Percentiles rank a stretch among this genome's conserved stretches.
These are phyloP conservation scores for Coemansia sp. DNA, from an alignment of 192 early-diverging fungal species.

Conservation along the genomic window DNA sequence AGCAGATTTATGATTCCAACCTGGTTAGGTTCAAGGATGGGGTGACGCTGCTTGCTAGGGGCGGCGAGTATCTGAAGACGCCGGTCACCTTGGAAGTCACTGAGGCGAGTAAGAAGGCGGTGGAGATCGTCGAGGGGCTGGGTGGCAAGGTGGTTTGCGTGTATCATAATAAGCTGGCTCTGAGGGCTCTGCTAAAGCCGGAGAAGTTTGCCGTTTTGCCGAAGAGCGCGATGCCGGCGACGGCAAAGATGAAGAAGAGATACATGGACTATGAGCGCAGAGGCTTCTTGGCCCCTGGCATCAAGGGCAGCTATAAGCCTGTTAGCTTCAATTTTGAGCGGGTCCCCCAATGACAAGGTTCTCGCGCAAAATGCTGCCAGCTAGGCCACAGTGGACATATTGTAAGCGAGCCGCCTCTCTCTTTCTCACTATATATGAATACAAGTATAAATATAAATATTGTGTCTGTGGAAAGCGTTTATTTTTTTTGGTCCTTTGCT, in stretches of 20 bases:
- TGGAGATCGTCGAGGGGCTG: conserved; percentile 71
- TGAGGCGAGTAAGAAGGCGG: conserved; percentile 71
- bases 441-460: too few relatives aligned
- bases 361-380: not conserved
- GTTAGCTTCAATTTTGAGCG: conserved; percentile 46
- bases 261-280: conserved; percentile 68
- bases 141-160: conserved; percentile 81
- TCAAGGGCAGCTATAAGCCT: conserved; percentile 33
- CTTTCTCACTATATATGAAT: too few relatives aligned
- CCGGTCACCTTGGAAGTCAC: conserved; percentile 85
- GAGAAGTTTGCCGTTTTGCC: conserved; percentile 70
- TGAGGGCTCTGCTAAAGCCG: conserved; percentile 76
- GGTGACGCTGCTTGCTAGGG: conserved; percentile 77
- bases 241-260: conserved; percentile 57
- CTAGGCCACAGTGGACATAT: too few relatives aligned
- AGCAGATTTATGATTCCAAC: conserved; percentile 43
- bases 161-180: conserved; percentile 71
- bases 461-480: too few relatives aligned
- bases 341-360: conserved; percentile 3
- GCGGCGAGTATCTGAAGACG: conserved; percentile 69
- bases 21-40: conserved; percentile 70
- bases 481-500: too few relatives aligned
- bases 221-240: conserved; percentile 64
- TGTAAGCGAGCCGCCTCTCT: too few relatives aligned
- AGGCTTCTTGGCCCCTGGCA: conserved; percentile 67